phyloP scores from a whole-genome alignment of 176 grass and related monocot species.

The Avena atlantica region DNA sequence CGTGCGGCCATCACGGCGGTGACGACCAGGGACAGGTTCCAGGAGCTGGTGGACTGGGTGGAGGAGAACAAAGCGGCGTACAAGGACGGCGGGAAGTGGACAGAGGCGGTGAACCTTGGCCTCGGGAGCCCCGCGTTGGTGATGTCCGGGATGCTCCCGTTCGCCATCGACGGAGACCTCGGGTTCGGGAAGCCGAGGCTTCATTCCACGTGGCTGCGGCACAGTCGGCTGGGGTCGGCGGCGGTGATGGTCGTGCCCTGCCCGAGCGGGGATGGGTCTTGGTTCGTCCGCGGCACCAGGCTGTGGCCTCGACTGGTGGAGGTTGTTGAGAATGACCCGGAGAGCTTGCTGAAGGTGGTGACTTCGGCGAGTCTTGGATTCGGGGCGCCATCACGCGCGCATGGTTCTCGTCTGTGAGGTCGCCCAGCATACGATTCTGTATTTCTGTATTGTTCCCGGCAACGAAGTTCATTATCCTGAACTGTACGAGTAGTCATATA shows the following conservation, averaged over 20 bases:
- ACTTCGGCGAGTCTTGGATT: slow-evolving; percentile 53
- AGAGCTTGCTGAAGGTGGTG: slow-evolving; percentile 52
- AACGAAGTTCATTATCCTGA: too few species aligned
- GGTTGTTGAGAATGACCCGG: slow-evolving; percentile 48
- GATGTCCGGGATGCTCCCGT: slow-evolving; percentile 52
- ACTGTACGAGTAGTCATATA: too few species aligned
- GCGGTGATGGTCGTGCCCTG: slow-evolving; percentile 19
- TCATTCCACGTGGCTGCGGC: slow-evolving; percentile 48
- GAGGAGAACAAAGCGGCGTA: slow-evolving; percentile 59
- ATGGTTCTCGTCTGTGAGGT: not conserved
- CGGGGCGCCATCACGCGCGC: not conserved
- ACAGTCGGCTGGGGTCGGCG: slow-evolving; percentile 55
- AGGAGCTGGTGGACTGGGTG: slow-evolving; percentile 82
- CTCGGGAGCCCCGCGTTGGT: slow-evolving; percentile 63
- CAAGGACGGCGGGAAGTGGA: slow-evolving; percentile 73
- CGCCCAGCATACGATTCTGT: too few species aligned
- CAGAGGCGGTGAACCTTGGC: slow-evolving; percentile 66
- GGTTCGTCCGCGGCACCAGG: slow-evolving; percentile 48
- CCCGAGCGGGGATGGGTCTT: slow-evolving; percentile 64
- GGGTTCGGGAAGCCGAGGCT: slow-evolving; percentile 62
- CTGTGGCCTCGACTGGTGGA: slow-evolving; percentile 63
- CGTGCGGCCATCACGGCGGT: slow-evolving; percentile 48
- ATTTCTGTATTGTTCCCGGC: too few species aligned
- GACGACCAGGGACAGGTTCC: slow-evolving; percentile 49
- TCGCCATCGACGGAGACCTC: slow-evolving; percentile 57